Conservation (phyloP, 441 rosid genomes). For the Gossypium aridum region DNA sequence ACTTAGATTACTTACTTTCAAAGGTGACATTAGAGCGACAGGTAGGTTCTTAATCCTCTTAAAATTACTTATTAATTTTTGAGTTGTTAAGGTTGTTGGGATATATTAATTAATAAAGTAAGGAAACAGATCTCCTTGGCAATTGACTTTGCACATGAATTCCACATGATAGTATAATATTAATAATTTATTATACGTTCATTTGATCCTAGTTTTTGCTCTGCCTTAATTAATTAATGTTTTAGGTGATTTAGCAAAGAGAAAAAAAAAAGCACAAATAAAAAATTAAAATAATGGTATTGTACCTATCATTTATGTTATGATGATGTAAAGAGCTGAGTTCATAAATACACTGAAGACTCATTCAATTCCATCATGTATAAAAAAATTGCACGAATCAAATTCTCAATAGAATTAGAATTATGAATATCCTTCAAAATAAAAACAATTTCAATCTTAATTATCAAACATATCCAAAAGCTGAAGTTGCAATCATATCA, state of each 20-base stretch:
- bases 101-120: neutral
- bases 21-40: too few species aligned
- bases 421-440: too few species aligned
- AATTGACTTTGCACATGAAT: neutral
- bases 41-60: too few species aligned
- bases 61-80: neutral
- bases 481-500: neutral
- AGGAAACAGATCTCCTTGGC: neutral
- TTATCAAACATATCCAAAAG: neutral
- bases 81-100: neutral
- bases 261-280: neutral
- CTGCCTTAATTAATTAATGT: neutral
- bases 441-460: neutral
- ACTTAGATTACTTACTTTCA: too few species aligned
- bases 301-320: neutral
- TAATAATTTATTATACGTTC: neutral
- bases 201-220: neutral
- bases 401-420: too few species aligned
- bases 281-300: neutral
- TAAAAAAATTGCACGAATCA: too few species aligned
- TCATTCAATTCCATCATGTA: too few species aligned
- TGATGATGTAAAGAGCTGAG: too few species aligned
- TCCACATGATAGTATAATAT: neutral
- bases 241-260: slow-evolving; percentile 6
- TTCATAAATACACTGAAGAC: too few species aligned